Base-by-base conservation (phyloP, 1,139 yeast genomes). In the Nematodospora anomalae region DNA sequence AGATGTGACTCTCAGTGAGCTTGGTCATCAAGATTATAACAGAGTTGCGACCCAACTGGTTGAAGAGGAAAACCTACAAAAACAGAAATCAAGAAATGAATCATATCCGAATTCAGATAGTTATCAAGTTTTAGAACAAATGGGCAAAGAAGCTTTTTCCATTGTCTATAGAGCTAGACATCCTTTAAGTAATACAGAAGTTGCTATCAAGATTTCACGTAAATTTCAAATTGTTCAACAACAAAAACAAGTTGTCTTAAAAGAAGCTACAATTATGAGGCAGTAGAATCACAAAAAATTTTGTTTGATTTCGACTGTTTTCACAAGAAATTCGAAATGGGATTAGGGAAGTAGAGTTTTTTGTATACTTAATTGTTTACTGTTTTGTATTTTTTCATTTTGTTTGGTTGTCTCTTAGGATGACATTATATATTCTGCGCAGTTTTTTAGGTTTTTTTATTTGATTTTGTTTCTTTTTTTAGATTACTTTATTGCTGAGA, bases 121-220 rank as follows among this genome's bases (percentile, higher is more conserved):
- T 42, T 87, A 85, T 52, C 67, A 67, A 32, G 71, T 80, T 21
- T 60, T 79, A 31, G 81, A 80, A 36, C 81, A 82, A 53, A 72
- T 88, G 40, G 96, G 97, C 2, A 95, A 90, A 58, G 98, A 97
- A 6, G 94, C 98, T 0, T 92, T 92, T 59, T 89, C 94, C 13
- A 81, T 85, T 33, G 96, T 88, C 2, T 80, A 81, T 57, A 83
- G 83, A 52, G 97, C 96, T 4, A 55, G 55, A 30, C 73, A 76
- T 44, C 45, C 64, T 9, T 49, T 53, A 2, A 46, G 66, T 2
- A 57, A 75, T 12, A 69, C 76, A 39, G 64, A 78, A 16, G 97
- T 89, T 14, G 97, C 97, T 2, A 64, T 77, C 43, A 77, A 77
- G 52, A 71, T 77, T 33, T 70, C 77, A 40, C 64, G 80, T 40